Base-by-base conservation (phyloP, 2,329 filamentous ascomycete genomes). In the Ceratocystis ficicola region DNA sequence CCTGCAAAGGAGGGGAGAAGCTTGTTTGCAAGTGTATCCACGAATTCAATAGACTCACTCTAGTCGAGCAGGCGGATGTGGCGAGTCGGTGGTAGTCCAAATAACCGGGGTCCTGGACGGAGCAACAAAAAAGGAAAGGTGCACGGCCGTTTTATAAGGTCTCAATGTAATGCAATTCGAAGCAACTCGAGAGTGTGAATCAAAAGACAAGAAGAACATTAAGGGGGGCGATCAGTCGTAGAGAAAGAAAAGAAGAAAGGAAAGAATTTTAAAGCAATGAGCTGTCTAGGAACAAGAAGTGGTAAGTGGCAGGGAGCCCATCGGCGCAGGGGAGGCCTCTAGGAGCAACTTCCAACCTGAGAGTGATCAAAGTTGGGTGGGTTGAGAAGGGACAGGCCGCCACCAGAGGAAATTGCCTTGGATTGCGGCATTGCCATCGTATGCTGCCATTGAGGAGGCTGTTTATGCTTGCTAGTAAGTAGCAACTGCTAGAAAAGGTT, bases 161-260 rank as follows among this genome's bases (percentile, higher is more conserved):
- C 28, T 30, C 8, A 41, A 41, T 41, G 12, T 12, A 15, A 41
- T 41, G 28, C 30, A 15, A 20, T 32, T 59, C 12, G 25, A 10
- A 8, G 30, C 36, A 36, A 59, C 8, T 36, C 55, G 15, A 52
- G 48, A 25, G 32, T 5, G 15, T 25, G 25, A 25, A 28, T 5
- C 1, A 1, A 46, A 46, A 28, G 32, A 15, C 22, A 44, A 46
- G 15, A 62, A 10, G 25, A n/a, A 41, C 5, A 41, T 41, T 12
- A 15, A 41, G 10, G 10, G 4, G 3, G 3, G 10, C 3, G 36
- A 41, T 41, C 12, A 28, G 12, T 28, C 5, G 17, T 28, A 12
- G 44, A 22, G 15, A 22, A 61, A 28, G 36, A 50, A 63, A 22
- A n/a, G 46, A 66, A 52, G 50, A 63, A 52, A 4, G 30, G 44